Conservation (phyloP, 108 stramenopile species). For the Pseudonitzschia delicatissima region DNA sequence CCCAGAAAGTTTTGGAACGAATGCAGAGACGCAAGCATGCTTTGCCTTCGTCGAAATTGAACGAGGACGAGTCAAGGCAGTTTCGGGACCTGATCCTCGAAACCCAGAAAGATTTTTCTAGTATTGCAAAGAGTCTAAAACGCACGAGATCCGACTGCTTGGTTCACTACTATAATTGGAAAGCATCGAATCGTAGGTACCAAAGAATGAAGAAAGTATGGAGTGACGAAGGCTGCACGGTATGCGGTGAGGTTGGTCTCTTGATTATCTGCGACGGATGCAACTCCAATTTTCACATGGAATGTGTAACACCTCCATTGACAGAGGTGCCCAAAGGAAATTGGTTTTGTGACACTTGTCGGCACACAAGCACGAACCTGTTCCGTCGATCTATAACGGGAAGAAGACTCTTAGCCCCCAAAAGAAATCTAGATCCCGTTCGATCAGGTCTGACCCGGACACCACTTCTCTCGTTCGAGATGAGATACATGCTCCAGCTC, state of each 20-base stretch:
- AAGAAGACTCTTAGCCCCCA: too few relatives aligned
- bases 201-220: slow-evolving; percentile 39
- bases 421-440: too few relatives aligned
- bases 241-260: slow-evolving; percentile 58
- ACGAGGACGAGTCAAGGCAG: not conserved
- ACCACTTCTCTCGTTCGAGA: too few relatives aligned
- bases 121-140: slow-evolving; percentile 47
- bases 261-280: slow-evolving; percentile 77
- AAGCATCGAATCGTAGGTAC: slow-evolving; percentile 31
- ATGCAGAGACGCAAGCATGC: not conserved
- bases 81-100: slow-evolving; percentile 23
- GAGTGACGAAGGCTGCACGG: slow-evolving; percentile 44
- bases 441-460: too few relatives aligned
- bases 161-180: slow-evolving; percentile 57
- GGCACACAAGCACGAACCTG: too few relatives aligned
- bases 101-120: slow-evolving; percentile 40
- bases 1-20: slow-evolving; percentile 22
- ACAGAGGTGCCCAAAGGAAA: slow-evolving; percentile 59
- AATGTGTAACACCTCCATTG: slow-evolving; percentile 70
- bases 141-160: slow-evolving; percentile 45
- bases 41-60: not conserved
- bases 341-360: slow-evolving; percentile 77
- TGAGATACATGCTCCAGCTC: too few relatives aligned
- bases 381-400: too few relatives aligned
- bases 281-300: slow-evolving; percentile 62